A percentile compares a stretch with the other conserved stretches of the same genome.
Evolutionary conservation across 1,139 yeast species (phyloP).

Genomic region (Pichia sp.): DNA sequence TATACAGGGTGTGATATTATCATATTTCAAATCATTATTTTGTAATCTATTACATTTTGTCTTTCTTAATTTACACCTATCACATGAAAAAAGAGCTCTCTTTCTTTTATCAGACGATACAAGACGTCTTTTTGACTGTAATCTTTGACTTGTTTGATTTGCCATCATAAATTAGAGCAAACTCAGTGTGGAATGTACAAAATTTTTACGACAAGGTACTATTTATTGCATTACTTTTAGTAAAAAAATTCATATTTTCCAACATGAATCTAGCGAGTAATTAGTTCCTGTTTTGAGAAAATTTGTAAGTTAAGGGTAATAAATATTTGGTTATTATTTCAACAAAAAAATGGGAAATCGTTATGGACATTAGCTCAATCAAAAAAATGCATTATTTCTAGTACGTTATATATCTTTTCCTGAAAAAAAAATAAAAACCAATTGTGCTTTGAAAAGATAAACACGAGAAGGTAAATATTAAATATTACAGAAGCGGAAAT

Average conservation of each 20-base stretch:
- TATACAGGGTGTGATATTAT: conserved; percentile 34
- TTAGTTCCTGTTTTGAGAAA: not conserved
- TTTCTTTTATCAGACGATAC: conserved; percentile 34
- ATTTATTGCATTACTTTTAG: no score
- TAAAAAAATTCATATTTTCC: no score
- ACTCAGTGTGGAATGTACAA: no score
- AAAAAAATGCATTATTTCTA: no score
- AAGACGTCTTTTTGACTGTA: conserved; percentile 26
- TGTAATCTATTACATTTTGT: conserved; percentile 36
- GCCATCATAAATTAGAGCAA: not conserved
- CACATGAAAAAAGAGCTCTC: conserved; percentile 39
- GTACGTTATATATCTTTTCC: no score
- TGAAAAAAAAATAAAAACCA: no score
- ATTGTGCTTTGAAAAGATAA: no score
- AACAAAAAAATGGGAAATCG: no score
- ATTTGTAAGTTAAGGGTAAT: no score
- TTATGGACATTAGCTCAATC: no score
- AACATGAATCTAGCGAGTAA: not conserved
- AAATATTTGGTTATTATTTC: no score
- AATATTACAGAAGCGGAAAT: not conserved
- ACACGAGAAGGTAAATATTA: not conserved
- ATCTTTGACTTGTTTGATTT: not conserved
- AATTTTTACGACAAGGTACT: no score
- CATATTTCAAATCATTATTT: conserved; percentile 29
- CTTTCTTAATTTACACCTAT: conserved; percentile 39